Conservation (phyloP, 768 basidiomycete genomes). For the Lepiota brunneoincarnata region DNA sequence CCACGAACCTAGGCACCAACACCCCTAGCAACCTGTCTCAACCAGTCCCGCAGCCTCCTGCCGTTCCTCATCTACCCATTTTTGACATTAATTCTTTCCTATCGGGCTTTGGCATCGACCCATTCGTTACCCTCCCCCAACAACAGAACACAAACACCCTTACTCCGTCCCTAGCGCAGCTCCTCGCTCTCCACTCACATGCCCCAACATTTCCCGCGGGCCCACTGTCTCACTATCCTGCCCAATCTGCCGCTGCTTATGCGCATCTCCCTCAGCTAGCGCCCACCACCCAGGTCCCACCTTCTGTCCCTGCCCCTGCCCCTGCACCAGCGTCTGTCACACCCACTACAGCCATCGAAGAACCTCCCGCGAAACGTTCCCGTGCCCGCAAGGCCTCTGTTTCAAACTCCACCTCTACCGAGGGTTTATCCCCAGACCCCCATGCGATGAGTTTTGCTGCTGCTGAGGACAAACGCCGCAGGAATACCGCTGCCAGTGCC, state of each 20-base stretch:
- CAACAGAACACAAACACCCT: constrained; percentile 30
- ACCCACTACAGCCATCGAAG: constrained; percentile 24
- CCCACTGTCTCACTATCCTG: constrained; percentile 16
- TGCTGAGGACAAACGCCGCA: constrained; percentile 86
- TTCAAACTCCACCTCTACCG: constrained; percentile 29
- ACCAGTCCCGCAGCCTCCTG: constrained; percentile 31
- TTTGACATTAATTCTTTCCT: constrained; percentile 40
- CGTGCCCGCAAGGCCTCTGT: constrained; percentile 53
- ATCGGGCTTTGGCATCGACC: constrained; percentile 41
- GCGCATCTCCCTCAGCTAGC: constrained; percentile 19
- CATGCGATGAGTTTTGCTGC: constrained; percentile 37
- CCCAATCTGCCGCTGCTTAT: constrained; percentile 22
- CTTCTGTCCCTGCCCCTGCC: constrained; percentile 4
- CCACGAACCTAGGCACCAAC: constrained; percentile 36
- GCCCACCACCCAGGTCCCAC: constrained; percentile 13
- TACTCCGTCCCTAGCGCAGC: constrained; percentile 65
- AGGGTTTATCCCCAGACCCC: constrained; percentile 21
- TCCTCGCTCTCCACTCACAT: constrained; percentile 56
- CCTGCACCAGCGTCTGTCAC: constrained; percentile 14
- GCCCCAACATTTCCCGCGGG: constrained; percentile 20
- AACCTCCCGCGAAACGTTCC: constrained; percentile 47
- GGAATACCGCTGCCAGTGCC: constrained; percentile 91
- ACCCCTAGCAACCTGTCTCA: constrained; percentile 12
- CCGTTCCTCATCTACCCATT: constrained; percentile 28
- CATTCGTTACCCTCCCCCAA: constrained; percentile 27